phyloP scores from a whole-genome alignment of 768 basidiomycete genomes.

The Cystoderma amianthinum region DNA sequence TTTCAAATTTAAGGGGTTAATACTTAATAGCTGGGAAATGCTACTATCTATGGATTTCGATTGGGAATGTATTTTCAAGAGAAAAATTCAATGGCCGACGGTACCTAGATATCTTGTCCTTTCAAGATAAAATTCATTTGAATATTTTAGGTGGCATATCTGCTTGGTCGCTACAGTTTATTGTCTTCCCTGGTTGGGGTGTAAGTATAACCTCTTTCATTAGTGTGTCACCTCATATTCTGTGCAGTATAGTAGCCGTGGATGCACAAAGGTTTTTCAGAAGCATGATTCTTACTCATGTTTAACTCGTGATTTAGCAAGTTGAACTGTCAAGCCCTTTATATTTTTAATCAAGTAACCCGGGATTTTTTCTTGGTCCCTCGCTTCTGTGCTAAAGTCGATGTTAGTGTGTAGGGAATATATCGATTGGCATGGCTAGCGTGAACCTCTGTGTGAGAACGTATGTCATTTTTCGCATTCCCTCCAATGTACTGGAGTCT shows the following conservation, averaged over 20 bases:
- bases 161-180: constrained; percentile 59
- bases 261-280: constrained; percentile 47
- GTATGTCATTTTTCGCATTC: constrained; percentile 38
- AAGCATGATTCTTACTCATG: background rate
- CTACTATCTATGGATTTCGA: constrained; percentile 57
- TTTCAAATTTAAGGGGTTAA: constrained; percentile 3
- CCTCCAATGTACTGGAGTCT: too few species aligned
- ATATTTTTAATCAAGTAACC: constrained; percentile 63
- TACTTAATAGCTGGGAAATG: constrained; percentile 69
- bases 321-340: constrained; percentile 60
- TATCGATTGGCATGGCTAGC: constrained; percentile 64
- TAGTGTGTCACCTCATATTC: constrained; percentile 4
- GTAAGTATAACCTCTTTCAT: constrained; percentile 27
- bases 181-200: constrained; percentile 64
- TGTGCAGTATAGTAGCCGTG: constrained; percentile 45
- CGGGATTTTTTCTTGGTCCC: background rate
- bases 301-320: constrained; percentile 20
- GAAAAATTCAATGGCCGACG: constrained; percentile 62
- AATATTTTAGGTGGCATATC: constrained; percentile 53
- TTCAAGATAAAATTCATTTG: background rate
- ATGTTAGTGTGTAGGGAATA: constrained; percentile 42
- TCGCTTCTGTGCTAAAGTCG: constrained; percentile 18
- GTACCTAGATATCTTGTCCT: constrained; percentile 28
- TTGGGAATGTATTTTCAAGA: constrained; percentile 54
- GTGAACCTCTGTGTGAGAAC: constrained; percentile 66